These are phyloP conservation scores for Hanseniaspora vineae DNA, from an alignment of 805 yeast species.

Conservation along the genomic window DNA sequence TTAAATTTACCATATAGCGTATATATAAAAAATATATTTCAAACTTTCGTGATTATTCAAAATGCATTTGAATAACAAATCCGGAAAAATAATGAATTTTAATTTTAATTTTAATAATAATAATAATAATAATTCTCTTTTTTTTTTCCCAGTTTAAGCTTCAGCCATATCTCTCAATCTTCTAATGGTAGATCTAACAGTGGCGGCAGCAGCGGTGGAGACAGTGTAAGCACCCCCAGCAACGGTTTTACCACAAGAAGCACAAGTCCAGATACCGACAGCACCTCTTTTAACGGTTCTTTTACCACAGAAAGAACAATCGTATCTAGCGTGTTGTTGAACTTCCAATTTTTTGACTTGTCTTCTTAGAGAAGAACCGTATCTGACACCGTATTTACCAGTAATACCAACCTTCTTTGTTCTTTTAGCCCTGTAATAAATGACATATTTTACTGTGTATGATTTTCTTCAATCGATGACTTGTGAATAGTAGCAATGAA, in stretches of 20 bases:
- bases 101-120: background rate
- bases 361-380: slow-evolving; percentile 99
- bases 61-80: too few relatives aligned
- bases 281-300: slow-evolving; percentile 95
- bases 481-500: too few relatives aligned
- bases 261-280: slow-evolving; percentile 98
- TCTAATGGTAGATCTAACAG: slow-evolving; percentile 99
- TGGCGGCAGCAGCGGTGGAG: slow-evolving; percentile 99
- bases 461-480: background rate
- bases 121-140: background rate
- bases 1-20: too few relatives aligned
- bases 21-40: too few relatives aligned
- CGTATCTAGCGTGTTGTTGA: slow-evolving; percentile 98
- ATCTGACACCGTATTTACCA: slow-evolving; percentile 99
- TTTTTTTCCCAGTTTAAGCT: slow-evolving; percentile 49
- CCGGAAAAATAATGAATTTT: slow-evolving; percentile 2
- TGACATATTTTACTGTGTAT: background rate
- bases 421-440: slow-evolving; percentile 85
- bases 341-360: slow-evolving; percentile 98
- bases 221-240: slow-evolving; percentile 99
- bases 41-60: too few relatives aligned
- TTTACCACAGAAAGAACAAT: slow-evolving; percentile 99
- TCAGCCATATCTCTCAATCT: slow-evolving; percentile 99
- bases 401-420: slow-evolving; percentile 99
- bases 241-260: slow-evolving; percentile 87